phyloP scores from a whole-genome alignment of 2,329 filamentous ascomycete species.

The Aureobasidium sp. region DNA sequence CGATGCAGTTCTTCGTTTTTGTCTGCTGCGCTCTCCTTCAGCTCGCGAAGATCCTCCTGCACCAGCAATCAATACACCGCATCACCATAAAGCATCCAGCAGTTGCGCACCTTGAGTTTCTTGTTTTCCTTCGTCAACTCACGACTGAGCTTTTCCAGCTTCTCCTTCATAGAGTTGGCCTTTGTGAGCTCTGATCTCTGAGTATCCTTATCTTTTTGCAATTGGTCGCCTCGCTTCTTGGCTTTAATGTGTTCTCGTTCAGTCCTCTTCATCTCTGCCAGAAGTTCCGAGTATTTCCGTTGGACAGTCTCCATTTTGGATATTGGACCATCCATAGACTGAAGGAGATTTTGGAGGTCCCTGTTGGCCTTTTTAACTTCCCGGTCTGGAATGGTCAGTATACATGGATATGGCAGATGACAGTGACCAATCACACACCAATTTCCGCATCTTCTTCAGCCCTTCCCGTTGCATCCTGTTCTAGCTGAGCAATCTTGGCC shows the following conservation, averaged over 20 bases:
- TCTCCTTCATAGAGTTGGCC: conserved; percentile 85
- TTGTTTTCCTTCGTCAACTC: conserved; percentile 97
- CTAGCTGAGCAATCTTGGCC: conserved; percentile 89
- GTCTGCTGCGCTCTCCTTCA: conserved; percentile 77
- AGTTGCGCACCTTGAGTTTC: conserved; percentile 72
- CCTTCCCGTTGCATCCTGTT: conserved; percentile 85
- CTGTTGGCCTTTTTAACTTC: conserved; percentile 92
- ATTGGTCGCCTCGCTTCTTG: conserved; percentile 86
- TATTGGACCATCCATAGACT: conserved; percentile 82
- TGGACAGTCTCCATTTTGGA: conserved; percentile 86
- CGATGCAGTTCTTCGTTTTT: conserved; percentile 79
- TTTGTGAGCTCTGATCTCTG: conserved; percentile 83
- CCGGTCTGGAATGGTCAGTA: conserved; percentile 55
- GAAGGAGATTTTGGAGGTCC: conserved; percentile 78
- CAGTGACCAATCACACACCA: conserved; percentile 50
- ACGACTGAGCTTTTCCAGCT: conserved; percentile 89
- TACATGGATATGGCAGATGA: neutral
- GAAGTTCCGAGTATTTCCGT: conserved; percentile 82
- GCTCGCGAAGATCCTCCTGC: conserved; percentile 79
- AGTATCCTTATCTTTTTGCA: conserved; percentile 95
- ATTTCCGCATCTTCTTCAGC: conserved; percentile 96
- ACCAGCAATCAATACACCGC: conserved; percentile 37
- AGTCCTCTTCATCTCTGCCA: conserved; percentile 90
- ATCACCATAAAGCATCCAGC: conserved; percentile 14
- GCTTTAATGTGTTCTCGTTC: conserved; percentile 93